Evolutionary conservation across 73 alveolate species (phyloP).

Genomic region (Tetrahymena thermophila): DNA sequence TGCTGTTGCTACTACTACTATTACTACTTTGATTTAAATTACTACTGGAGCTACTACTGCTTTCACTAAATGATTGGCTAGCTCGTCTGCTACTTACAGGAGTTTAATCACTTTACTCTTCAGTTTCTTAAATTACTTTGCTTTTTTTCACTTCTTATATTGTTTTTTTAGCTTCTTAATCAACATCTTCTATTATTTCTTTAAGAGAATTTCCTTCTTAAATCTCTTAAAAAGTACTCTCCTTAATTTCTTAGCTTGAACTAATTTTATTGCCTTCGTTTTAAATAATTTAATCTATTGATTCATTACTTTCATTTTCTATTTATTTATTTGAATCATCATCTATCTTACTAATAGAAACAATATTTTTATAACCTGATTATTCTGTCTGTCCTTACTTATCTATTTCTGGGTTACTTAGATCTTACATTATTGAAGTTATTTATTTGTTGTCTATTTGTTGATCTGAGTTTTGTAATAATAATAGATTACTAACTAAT

Average conservation of each 20-base stretch:
- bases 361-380: neutral
- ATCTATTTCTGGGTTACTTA: neutral
- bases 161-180: neutral
- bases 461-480: neutral
- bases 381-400: neutral
- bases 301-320: neutral
- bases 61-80: neutral
- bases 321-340: neutral
- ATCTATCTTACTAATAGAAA: neutral
- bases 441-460: too few species aligned
- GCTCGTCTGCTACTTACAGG: neutral
- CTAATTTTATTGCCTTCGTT: neutral
- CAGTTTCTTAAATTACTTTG: neutral
- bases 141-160: too few species aligned
- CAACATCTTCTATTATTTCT: neutral
- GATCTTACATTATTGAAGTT: neutral
- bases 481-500: neutral
- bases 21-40: neutral
- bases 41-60: neutral
- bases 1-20: neutral
- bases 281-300: neutral
- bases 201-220: neutral
- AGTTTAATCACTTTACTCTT: neutral
- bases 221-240: neutral
- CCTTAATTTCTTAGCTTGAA: neutral